Base-by-base conservation (phyloP, 352 stramenopile genomes). In the Pilasporangium apinafurcum region DNA sequence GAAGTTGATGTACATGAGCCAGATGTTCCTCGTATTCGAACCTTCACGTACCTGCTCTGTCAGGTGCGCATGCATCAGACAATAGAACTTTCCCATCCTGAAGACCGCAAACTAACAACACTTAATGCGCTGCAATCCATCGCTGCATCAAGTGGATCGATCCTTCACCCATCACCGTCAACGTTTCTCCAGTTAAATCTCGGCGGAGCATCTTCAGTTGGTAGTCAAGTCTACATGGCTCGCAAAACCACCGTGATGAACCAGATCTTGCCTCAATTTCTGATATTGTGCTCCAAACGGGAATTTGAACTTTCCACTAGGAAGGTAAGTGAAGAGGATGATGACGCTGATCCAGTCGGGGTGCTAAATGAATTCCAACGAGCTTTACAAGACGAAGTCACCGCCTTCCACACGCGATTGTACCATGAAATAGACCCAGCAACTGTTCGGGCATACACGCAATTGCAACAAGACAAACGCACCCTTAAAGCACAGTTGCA, bases 151-250 rank as follows among this genome's bases (percentile, higher is more conserved):
- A 43, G 47, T 33, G 58, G 52, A 12, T 50, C 53, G 0, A 20
- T 62, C 0, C 43, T 74, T 1, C 52, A 44, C 18, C 62, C 62
- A 1, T 53, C 62, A 13, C 59, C 62, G 13, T 47, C 42, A 10
- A 42, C 59, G 8, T 77, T 77, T 30, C 41, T 74, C 34, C 62
- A 71, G 13, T 28, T 75, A 10, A 45, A 68, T 12, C 44, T 69
- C 7, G 52, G 42, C 1, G 34, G 25, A 22, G 22, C 25, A n/a
- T 10, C 9, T 9, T 26, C 36, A 30, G 22, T n/a, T 16, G 39
- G 33, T 9, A 45, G 65, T 5, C 50, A 68, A 31, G 50, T 71
- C 12, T 77, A 69, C 32, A 59, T 74, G 39, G 59, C 52, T 34
- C 59, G 50, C 5, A 39, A 40, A 37, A 31, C 26, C 37, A 40